Conservation (phyloP, 352 stramenopile species). For the Pythium dissotocum region DNA sequence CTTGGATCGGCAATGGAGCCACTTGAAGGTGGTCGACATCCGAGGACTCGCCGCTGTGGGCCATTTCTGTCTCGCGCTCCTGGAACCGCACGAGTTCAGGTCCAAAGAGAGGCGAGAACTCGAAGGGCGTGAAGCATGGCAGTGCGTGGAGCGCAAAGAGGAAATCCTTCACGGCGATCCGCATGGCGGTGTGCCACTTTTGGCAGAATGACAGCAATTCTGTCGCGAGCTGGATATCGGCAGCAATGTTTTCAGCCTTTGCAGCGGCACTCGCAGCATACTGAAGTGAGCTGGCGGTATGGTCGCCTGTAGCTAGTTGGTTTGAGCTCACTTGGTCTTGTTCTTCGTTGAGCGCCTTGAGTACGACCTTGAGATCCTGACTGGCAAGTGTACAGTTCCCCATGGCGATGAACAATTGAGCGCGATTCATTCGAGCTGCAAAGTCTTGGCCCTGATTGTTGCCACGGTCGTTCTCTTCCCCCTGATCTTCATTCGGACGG, state of each 20-base stretch:
- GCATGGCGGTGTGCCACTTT: conserved; percentile 47
- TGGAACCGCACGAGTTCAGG: conserved; percentile 25
- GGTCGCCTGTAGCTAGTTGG: not conserved
- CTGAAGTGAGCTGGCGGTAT: not conserved
- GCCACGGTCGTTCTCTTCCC: not conserved
- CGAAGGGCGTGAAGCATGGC: conserved; percentile 33
- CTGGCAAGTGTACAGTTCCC: conserved; percentile 46
- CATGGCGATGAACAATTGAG: conserved; percentile 53
- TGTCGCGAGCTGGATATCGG: conserved; percentile 30
- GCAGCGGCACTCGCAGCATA: conserved; percentile 3
- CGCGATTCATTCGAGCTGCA: conserved; percentile 52
- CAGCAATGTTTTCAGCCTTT: conserved; percentile 17
- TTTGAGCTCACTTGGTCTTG: not conserved
- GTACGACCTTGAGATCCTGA: conserved; percentile 34
- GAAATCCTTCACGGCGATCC: conserved; percentile 56
- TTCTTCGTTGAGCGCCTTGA: conserved; percentile 4
- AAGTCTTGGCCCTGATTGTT: conserved; percentile 20
- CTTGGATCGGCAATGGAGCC: conserved; percentile 36
- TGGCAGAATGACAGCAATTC: conserved; percentile 45
- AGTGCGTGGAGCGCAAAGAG: conserved; percentile 49
- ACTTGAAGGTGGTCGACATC: conserved; percentile 20
- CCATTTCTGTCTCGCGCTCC: conserved; percentile 7
- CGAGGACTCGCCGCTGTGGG: not conserved
- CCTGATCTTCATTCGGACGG: not conserved
- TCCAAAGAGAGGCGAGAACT: conserved; percentile 36